Conservation (phyloP, 495 filamentous ascomycete species). For the Hyphodiscus hymeniophilus region DNA sequence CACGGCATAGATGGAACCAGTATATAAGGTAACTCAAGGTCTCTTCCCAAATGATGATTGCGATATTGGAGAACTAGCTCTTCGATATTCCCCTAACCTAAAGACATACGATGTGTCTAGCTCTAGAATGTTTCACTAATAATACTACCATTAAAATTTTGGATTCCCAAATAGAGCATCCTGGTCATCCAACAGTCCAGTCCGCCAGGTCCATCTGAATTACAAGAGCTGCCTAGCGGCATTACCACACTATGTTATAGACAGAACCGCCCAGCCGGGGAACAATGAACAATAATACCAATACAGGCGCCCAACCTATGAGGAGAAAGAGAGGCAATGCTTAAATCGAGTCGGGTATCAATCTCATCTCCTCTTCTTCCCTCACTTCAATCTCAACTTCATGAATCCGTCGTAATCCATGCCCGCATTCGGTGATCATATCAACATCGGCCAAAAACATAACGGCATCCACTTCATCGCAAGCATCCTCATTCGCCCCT, state of each 20-base stretch:
- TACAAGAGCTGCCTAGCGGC: slow-evolving; percentile 20
- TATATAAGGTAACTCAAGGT: too few relatives aligned
- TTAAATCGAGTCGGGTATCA: slow-evolving; percentile 21
- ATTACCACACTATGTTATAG: slow-evolving; percentile 11
- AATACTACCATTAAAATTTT: slow-evolving; percentile 17
- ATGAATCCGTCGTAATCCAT: slow-evolving; percentile 12
- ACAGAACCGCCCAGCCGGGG: background rate
- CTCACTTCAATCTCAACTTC: background rate
- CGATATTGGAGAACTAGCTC: too few relatives aligned
- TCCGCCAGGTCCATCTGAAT: slow-evolving; percentile 13
- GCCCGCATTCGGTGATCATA: slow-evolving; percentile 15
- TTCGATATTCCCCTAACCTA: too few relatives aligned
- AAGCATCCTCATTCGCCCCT: slow-evolving; percentile 19
- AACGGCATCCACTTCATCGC: slow-evolving; percentile 10
- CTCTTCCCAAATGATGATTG: too few relatives aligned
- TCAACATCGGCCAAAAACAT: slow-evolving; percentile 13
- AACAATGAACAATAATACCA: slow-evolving; percentile 8
- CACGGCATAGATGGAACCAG: too few relatives aligned
- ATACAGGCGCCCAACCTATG: slow-evolving; percentile 5
- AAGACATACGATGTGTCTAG: too few relatives aligned
- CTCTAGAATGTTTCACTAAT: too few relatives aligned
- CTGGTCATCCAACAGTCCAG: slow-evolving; percentile 4
- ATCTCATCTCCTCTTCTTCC: slow-evolving; percentile 4
- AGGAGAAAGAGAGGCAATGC: slow-evolving; percentile 12
- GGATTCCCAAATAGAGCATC: slow-evolving; percentile 3